Evolutionary conservation across 2,329 filamentous ascomycete species (phyloP).

Genomic region (Coniochaeta sp.): DNA sequence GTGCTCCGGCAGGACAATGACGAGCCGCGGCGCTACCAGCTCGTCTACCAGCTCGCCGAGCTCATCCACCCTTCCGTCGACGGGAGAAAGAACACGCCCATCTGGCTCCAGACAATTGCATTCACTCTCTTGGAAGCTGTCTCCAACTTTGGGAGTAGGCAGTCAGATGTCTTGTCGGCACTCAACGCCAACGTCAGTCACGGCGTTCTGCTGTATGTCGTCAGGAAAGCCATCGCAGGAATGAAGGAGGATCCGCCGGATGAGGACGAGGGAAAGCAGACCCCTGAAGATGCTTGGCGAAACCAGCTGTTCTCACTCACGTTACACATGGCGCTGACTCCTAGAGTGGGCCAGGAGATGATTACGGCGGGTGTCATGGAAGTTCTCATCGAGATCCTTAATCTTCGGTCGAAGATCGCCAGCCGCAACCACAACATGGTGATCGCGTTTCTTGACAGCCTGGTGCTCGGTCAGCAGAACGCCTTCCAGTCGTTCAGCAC

Average conservation of each 20-base stretch:
- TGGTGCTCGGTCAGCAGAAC: constrained; percentile 78
- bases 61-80: constrained; percentile 77
- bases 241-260: constrained; percentile 52
- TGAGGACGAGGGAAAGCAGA: constrained; percentile 52
- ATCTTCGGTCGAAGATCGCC: constrained; percentile 72
- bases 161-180: constrained; percentile 79
- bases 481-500: constrained; percentile 78
- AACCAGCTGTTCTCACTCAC: constrained; percentile 84
- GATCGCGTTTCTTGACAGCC: constrained; percentile 78
- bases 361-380: constrained; percentile 85
- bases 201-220: constrained; percentile 86
- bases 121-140: constrained; percentile 80
- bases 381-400: constrained; percentile 82
- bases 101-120: constrained; percentile 74
- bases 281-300: constrained; percentile 80
- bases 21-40: constrained; percentile 79
- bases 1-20: constrained; percentile 83
- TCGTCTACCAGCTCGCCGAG: constrained; percentile 88
- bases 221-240: constrained; percentile 81
- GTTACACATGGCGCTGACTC: constrained; percentile 68
- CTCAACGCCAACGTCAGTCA: constrained; percentile 95
- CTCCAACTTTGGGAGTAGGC: constrained; percentile 67
- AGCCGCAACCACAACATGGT: constrained; percentile 79
- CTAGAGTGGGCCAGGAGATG: constrained; percentile 72
- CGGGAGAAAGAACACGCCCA: constrained; percentile 59